Evolutionary conservation across 164 flowering plant species (phyloP), one percentile per base, ranked within the genome.

Genomic region (Vitis rupestris): DNA sequence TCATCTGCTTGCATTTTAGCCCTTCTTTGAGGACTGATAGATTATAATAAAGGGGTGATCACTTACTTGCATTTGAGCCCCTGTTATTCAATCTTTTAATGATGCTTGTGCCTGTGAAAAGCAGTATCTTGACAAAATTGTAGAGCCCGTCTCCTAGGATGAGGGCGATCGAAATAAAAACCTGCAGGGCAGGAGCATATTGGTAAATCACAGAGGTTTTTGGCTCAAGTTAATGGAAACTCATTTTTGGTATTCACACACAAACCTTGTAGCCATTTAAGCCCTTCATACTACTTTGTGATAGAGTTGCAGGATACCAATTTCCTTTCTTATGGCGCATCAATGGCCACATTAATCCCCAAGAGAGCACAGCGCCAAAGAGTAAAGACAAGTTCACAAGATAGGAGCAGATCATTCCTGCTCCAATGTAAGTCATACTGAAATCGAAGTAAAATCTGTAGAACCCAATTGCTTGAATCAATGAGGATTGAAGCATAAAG

Each of bases 301-400:
- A 60, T 65, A 89, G 15, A 69, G 69, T 67, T 49, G 27, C 72
- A 31, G 91, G 87, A 69, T 74, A 94, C 98, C 98, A 94, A 8
- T 82, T 72, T 60, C 94, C 97, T 75, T 94, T 89, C 2, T 64
- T 83, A 1, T 76, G 79, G 14, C 65, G 63, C 13, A 95, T 88
- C 37, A 95, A 70, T 15, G 99, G 98, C 99, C 99, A 95, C 98
- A 95, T 91, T 10, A 92, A 16, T 16, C 97, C 98, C 91, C 92
- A 93, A 44, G 97, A 94, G n/a, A 94, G 79, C 67, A 91, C 87
- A 2, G 97, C 95, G 1, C 99, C 99, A 19, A 91, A 68, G 65
- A 94, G 95, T 82, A 92, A 69, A 10, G 98, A 94, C 59, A 89
- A 76, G 76, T 92, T 94, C 68, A 88, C 95, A 10, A 91, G 77